Conservation (phyloP, 352 stramenopile species). For the Pythium folliculosum region DNA sequence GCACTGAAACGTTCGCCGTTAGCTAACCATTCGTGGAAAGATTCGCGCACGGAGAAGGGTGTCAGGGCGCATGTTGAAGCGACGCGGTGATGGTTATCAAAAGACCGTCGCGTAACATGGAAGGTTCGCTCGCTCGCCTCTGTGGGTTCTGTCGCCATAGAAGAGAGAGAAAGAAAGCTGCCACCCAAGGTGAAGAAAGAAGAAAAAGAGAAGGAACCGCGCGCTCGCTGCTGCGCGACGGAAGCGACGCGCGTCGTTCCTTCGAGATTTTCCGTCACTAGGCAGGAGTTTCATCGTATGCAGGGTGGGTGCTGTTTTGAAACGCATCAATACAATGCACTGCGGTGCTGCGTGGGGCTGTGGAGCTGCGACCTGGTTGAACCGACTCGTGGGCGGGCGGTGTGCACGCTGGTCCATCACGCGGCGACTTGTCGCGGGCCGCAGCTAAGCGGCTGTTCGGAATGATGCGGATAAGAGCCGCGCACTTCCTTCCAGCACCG, state of each 20-base stretch:
- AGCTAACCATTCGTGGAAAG: constrained; percentile 30
- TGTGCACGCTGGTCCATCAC: constrained; percentile 18
- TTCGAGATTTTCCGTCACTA: constrained; percentile 23
- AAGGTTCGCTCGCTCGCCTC: constrained; percentile 3
- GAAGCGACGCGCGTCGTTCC: constrained; percentile 21
- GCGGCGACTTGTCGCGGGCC: constrained; percentile 5
- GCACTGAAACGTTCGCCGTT: constrained; percentile 17
- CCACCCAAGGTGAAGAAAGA: background rate
- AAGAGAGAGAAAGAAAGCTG: no score
- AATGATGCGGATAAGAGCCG: constrained; percentile 20
- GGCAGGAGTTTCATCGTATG: background rate
- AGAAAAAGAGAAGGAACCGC: constrained; percentile 11
- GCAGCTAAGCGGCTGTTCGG: constrained; percentile 1
- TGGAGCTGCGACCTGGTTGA: background rate
- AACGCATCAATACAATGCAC: constrained; percentile 15
- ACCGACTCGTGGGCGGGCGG: no score
- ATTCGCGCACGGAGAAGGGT: constrained; percentile 14
- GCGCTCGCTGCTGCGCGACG: background rate
- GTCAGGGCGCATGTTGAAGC: constrained; percentile 16
- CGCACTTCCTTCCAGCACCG: background rate
- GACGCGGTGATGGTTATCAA: constrained; percentile 31
- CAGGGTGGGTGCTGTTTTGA: constrained; percentile 4
- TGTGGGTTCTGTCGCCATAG: background rate
- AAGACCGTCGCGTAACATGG: constrained; percentile 9
- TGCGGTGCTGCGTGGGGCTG: background rate